Evolutionary conservation across 208 protist genomes (phyloP).

Genomic region (Leishmania turanica): DNA sequence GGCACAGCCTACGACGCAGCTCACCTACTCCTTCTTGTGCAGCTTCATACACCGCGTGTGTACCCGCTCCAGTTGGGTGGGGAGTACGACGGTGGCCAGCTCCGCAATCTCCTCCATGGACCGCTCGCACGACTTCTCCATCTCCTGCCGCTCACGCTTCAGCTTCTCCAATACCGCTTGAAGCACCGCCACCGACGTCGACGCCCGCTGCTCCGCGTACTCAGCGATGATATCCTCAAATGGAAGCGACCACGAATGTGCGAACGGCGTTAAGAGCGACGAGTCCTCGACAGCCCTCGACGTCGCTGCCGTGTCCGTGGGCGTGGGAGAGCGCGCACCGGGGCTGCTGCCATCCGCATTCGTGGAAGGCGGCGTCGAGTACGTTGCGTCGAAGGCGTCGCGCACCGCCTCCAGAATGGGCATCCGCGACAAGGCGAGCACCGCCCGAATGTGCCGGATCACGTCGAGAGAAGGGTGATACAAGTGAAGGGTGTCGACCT

Average conservation of each 20-base stretch:
- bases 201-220: constrained; percentile 32
- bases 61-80: constrained; percentile 35
- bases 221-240: constrained; percentile 36
- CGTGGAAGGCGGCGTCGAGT: background rate
- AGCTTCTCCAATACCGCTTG: constrained; percentile 38
- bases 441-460: constrained; percentile 29
- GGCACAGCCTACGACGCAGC: background rate
- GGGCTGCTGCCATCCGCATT: background rate
- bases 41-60: constrained; percentile 42
- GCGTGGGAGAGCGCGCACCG: background rate
- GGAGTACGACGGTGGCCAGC: constrained; percentile 34
- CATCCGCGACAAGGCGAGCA: constrained; percentile 24
- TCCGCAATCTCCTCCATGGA: constrained; percentile 34
- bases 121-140: constrained; percentile 40
- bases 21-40: constrained; percentile 21
- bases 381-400: constrained; percentile 5
- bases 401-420: constrained; percentile 25
- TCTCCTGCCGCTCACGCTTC: constrained; percentile 49
- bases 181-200: constrained; percentile 33
- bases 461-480: constrained; percentile 57
- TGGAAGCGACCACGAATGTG: constrained; percentile 27
- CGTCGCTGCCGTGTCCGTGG: background rate
- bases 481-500: constrained; percentile 56
- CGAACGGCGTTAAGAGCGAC: constrained; percentile 12
- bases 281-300: background rate